Percentiles rank a stretch among this genome's conserved stretches.
Evolutionary conservation across 345 rosid species (phyloP).

Genomic region (Arabidopsis suecica): DNA sequence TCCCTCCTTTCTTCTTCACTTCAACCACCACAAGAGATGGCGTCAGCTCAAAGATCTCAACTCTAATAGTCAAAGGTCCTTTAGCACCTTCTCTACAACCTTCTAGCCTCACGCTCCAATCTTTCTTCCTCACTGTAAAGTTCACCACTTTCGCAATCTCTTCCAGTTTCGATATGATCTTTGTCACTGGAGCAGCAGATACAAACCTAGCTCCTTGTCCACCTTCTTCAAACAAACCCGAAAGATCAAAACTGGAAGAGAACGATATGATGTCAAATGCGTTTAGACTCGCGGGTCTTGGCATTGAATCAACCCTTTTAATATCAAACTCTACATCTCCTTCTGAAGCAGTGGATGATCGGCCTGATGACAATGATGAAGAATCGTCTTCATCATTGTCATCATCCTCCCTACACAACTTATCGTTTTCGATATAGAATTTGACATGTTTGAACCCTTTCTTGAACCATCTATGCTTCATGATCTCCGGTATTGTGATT

Average conservation of each 20-base stretch:
- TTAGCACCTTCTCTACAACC: conserved; percentile 69
- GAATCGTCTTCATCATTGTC: conserved; percentile 44
- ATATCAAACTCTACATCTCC: conserved; percentile 38
- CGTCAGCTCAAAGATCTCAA: conserved; percentile 71
- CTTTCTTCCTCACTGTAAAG: conserved; percentile 77
- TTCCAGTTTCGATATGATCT: conserved; percentile 66
- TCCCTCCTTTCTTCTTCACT: conserved; percentile 96
- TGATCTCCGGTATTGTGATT: conserved; percentile 69
- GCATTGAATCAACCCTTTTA: conserved; percentile 47
- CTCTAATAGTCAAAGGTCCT: conserved; percentile 65
- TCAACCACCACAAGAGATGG: conserved; percentile 74
- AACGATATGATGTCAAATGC: conserved; percentile 90
- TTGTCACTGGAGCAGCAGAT: conserved; percentile 62
- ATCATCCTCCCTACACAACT: conserved; percentile 46
- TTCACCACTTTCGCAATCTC: conserved; percentile 63
- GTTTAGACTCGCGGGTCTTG: conserved; percentile 67
- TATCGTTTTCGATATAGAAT: conserved; percentile 53
- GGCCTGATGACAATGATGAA: conserved; percentile 43
- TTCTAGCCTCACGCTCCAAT: conserved; percentile 72
- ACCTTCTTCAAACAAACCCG: conserved; percentile 71
- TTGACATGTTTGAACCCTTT: conserved; percentile 61
- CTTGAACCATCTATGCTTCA: conserved; percentile 80
- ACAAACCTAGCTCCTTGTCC: conserved; percentile 66
- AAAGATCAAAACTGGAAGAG: conserved; percentile 74
- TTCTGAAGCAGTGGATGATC: conserved; percentile 50